A percentile compares a stretch with the other conserved stretches of the same genome.
phyloP scores from a whole-genome alignment of 768 basidiomycete genomes.

The Lentinula detonsa region DNA sequence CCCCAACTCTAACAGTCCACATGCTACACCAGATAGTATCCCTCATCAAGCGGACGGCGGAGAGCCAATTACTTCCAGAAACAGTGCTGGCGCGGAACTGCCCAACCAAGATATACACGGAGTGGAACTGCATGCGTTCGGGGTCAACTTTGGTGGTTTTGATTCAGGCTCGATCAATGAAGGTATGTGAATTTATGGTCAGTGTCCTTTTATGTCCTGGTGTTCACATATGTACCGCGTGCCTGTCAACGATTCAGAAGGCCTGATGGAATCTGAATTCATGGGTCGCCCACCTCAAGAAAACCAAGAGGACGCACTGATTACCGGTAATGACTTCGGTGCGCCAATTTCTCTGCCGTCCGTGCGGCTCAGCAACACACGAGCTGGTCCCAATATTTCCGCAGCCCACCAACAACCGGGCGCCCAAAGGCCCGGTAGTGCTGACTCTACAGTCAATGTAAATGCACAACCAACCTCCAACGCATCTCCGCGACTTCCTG shows the following conservation, averaged over 20 bases:
- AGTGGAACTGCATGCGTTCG: neutral
- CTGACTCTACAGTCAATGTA: neutral
- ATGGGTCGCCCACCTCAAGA: too few species aligned
- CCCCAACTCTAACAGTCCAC: neutral
- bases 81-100: neutral
- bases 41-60: neutral
- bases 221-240: neutral
- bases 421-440: too few species aligned
- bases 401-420: neutral
- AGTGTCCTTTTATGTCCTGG: neutral
- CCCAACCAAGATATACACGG: neutral
- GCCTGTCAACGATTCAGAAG: neutral
- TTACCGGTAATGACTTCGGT: neutral
- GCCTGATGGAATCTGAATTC: too few species aligned
- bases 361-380: neutral
- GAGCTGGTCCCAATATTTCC: neutral
- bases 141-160: neutral
- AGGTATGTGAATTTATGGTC: neutral
- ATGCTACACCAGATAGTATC: neutral
- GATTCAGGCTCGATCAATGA: neutral
- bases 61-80: neutral
- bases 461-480: neutral
- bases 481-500: neutral
- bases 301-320: neutral
- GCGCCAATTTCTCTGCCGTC: neutral